phyloP scores from a whole-genome alignment of 129 eudicot species.

The Arctium minus region DNA sequence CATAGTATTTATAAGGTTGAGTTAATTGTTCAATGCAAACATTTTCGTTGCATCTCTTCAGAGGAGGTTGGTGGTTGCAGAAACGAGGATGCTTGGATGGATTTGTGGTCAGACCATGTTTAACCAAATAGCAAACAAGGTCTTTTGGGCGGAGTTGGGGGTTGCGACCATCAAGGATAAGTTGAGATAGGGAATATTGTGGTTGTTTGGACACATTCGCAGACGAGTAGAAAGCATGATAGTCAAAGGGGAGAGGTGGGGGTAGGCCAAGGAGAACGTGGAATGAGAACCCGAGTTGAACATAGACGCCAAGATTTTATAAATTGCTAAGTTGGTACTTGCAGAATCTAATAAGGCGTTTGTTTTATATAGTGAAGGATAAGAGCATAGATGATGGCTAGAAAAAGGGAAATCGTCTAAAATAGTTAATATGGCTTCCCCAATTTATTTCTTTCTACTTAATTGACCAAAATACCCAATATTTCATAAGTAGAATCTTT shows the following conservation, averaged over 20 bases:
- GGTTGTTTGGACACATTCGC: not conserved
- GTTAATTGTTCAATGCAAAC: not conserved
- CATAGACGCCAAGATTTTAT: too few relatives aligned
- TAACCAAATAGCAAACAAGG: not conserved
- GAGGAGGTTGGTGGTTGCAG: not conserved
- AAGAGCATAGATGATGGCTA: too few relatives aligned
- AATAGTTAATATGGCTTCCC: too few relatives aligned
- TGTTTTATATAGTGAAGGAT: too few relatives aligned
- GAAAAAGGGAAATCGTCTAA: too few relatives aligned
- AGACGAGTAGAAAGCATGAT: not conserved
- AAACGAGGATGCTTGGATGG: not conserved
- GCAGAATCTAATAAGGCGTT: too few relatives aligned
- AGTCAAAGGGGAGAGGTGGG: too few relatives aligned
- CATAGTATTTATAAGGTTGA: not conserved
- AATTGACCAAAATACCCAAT: too few relatives aligned
- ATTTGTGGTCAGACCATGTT: not conserved
- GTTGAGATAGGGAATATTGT: not conserved
- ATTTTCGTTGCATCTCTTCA: not conserved
- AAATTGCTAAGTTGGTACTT: too few relatives aligned
- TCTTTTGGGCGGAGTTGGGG: too few relatives aligned
- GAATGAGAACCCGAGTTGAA: not conserved
- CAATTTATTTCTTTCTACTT: too few relatives aligned
- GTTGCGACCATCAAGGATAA: not conserved
- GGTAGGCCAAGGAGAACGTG: not conserved
- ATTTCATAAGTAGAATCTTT: too few relatives aligned